Base-by-base conservation (phyloP, 2,329 filamentous ascomycete species). In the Fusarium sarcochroum region DNA sequence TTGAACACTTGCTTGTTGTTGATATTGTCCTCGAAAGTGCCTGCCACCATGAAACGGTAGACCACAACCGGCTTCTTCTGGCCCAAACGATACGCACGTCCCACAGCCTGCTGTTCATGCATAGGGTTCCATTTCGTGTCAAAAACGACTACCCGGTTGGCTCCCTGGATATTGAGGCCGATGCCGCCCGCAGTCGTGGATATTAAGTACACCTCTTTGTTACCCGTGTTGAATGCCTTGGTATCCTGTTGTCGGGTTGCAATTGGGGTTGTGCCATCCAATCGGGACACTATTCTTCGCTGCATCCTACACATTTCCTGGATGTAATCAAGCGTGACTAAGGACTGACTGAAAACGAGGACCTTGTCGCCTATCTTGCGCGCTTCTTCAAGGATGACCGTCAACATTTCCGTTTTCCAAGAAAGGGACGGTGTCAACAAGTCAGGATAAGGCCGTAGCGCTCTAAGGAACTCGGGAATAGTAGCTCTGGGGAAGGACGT, bases 71-170 rank as follows among this genome's bases (percentile, higher is more conserved):
- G 84, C 72, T 94, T 96, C 37, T 80, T 82, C 77, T 98, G 94
- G 0, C 94, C 93, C 34, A 98, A 87, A 1, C 94, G 92, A 78
- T 96, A 97, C 0, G 93, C 91, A 53, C 94, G 87, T 3, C 93
- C 94, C 50, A 97, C 88, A 2, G 94, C 94, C 79, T 98, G 94
- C 73, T 94, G 90, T 77, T 97, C 94, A 75, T 90, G 85, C 7
- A 89, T 86, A 0, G 94, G 94, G 67, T 94, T 96, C 80, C 90
- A 97, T 63, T 86, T 84, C 74, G 91, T 93, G 76, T 98, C 94
- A 57, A 97, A 91, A 20, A 98, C 91, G 20, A 98, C 86, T 2
- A 97, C 92, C 20, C 94, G 88, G 76, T 94, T 97, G 2, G 94
- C 94, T 2, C 91, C 90, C 40, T 88, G 87, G 14, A 98, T 91